These are phyloP conservation scores for Bipolaris victoriae DNA, from an alignment of 2,329 filamentous ascomycete genomes.

Conservation along the genomic window DNA sequence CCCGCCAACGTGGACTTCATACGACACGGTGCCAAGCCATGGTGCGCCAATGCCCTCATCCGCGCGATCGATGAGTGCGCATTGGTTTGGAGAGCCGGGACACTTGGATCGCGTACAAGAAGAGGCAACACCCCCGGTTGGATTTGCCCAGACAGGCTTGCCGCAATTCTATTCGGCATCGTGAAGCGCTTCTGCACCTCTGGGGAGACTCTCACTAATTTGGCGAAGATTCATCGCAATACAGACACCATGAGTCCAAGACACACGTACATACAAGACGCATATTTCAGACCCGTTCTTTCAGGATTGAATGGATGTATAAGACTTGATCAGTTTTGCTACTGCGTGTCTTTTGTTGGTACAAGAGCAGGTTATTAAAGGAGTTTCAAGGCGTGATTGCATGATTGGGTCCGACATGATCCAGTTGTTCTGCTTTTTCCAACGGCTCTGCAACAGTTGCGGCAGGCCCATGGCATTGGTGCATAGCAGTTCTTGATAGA, in stretches of 20 bases:
- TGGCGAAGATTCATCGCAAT: background rate
- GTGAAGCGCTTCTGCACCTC: constrained; percentile 13
- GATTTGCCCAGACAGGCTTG: constrained; percentile 36
- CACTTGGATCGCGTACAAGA: constrained; percentile 46
- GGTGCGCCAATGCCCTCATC: constrained; percentile 36
- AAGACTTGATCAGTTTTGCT: background rate
- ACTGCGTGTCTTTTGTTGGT: background rate
- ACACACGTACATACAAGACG: background rate
- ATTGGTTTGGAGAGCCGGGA: constrained; percentile 44
- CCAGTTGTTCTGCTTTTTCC: background rate
- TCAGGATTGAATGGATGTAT: background rate
- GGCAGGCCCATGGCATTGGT: background rate
- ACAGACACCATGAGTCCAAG: background rate
- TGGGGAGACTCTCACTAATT: background rate
- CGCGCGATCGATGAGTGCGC: constrained; percentile 43
- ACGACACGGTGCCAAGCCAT: constrained; percentile 32
- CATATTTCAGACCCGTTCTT: background rate
- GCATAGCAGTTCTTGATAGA: background rate
- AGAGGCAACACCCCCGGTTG: constrained; percentile 40
- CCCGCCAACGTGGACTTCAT: constrained; percentile 41
- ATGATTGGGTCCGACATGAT: constrained; percentile 9
- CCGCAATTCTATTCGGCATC: constrained; percentile 41
- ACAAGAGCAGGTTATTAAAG: constrained; percentile 5
- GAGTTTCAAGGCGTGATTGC: constrained; percentile 6
- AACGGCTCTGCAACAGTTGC: background rate